Evolutionary conservation across 257 asterid species (phyloP), one percentile per base, ranked within the genome.

Genomic region (Handroanthus guayacan): DNA sequence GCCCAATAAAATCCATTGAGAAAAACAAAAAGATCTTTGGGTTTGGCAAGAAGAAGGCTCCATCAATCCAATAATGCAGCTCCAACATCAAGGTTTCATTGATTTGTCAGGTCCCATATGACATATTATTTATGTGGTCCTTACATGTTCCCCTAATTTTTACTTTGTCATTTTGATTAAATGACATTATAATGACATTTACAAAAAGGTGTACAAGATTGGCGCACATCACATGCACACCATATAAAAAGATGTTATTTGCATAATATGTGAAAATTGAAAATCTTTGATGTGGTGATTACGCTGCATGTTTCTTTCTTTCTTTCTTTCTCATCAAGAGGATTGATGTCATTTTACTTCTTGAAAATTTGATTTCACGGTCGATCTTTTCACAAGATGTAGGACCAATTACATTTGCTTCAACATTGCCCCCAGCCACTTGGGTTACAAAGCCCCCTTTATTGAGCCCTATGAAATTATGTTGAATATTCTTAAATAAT

Each of bases 91-190:
- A 6, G 39, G 63, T 54, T 11, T 50, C 31, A 65, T 80, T 82
- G 69, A 72, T 48, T 50, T 77, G 73, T 56, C 52, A 50, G 62
- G 58, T 37, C 82, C 84, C 84, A 68, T 6, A 64, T 81, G 61
- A 58, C 84, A 79, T 25, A 25, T 83, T 75, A 61, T 77, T 85
- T 50, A 79, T 75, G 79, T 77, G 91, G 88, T 81, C 86, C 82
- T 74, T 20, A 34, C 74, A 51, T 78, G 80, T 65, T 34, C 52
- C 63, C 47, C 34, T 51, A 12, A 18, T 5, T 18, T 14, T 54
- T 54, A 5, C 9, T 13, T 54, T 13, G 14, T 14, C 13, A 51
- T 12, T 9, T 9, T 51, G 18, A 48, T 14, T 5, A 11, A 7
- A 48, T 11, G 11, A 3, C 14, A 48, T 2, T 5, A 11, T 48